Evolutionary conservation across 495 filamentous ascomycete genomes (phyloP).

Genomic region (Glarea lozoyensis): DNA sequence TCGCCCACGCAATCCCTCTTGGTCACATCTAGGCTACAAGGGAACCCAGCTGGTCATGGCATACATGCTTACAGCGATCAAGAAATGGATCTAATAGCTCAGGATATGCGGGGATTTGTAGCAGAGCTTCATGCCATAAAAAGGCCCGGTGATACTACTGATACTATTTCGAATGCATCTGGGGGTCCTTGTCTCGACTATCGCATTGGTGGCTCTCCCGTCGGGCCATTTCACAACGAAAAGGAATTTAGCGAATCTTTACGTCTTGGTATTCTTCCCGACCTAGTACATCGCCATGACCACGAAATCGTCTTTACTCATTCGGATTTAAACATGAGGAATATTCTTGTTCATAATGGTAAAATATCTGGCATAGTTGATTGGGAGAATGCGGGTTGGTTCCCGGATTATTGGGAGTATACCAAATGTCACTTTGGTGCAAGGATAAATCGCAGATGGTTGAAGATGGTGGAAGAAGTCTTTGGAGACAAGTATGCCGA

Average conservation of each 20-base stretch:
- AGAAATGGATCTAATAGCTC: background rate
- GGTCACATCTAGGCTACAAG: background rate
- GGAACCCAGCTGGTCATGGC: background rate
- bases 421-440: conserved; percentile 21
- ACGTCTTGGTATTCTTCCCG: background rate
- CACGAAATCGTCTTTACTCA: conserved; percentile 18
- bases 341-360: conserved; percentile 24
- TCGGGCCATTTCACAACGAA: background rate
- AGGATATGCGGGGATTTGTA: background rate
- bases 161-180: background rate
- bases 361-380: conserved; percentile 40
- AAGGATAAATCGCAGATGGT: background rate
- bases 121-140: background rate
- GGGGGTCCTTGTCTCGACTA: background rate
- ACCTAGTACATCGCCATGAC: background rate
- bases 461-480: background rate
- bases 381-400: conserved; percentile 44
- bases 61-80: background rate
- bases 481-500: background rate
- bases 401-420: conserved; percentile 45
- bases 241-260: background rate
- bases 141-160: background rate
- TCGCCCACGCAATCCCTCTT: background rate
- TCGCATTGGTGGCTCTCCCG: background rate
- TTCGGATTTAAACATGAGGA: conserved; percentile 26